Evolutionary conservation across 2,329 filamentous ascomycete species (phyloP), one percentile per base, ranked within the genome.

Genomic region (Alternaria gaisen): DNA sequence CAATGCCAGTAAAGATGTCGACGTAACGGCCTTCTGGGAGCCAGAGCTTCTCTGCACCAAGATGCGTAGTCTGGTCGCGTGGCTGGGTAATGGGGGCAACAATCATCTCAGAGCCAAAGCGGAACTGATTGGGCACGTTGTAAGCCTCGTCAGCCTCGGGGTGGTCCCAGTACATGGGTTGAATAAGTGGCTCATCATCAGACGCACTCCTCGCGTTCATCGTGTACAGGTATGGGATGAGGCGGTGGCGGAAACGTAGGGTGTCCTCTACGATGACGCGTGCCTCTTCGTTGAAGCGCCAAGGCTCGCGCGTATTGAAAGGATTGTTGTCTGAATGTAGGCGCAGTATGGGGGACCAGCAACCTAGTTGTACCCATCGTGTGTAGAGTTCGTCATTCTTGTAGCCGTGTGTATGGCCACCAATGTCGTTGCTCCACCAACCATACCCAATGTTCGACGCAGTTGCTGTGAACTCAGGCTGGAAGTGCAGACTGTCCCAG

Each of bases 361-460:
- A 84, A 5, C 87, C 88, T 2, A 86, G 80, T 69, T 90, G 88
- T 0, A 88, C 81, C 88, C 87, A 90, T 18, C 88, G 82, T 1
- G 84, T 82, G 1, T 83, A 81, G 8, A 89, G 78, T 67, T 90
- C 86, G 52, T 88, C 87, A 51, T 87, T 85, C 6, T 84, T 83
- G 40, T 76, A 76, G 4, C 88, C 88, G 2, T 75, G 71, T 66
- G 86, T 84, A 70, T 90, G 88, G 0, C 88, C 88, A n/a, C 88
- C 88, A 28, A 90, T 88, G 64, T 90, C 88, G 71, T 90, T 87
- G 51, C 85, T 87, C 88, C 88, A 90, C 87, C 87, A 90, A 2
- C 87, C 88, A 63, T 87, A 90, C 0, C 88, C 88, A 60, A 90
- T 88, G 72, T 90, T 90, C 10, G 86, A 87, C 0, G 88, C 86